phyloP scores from a whole-genome alignment of 768 basidiomycete genomes.

The Dendrothele bispora region DNA sequence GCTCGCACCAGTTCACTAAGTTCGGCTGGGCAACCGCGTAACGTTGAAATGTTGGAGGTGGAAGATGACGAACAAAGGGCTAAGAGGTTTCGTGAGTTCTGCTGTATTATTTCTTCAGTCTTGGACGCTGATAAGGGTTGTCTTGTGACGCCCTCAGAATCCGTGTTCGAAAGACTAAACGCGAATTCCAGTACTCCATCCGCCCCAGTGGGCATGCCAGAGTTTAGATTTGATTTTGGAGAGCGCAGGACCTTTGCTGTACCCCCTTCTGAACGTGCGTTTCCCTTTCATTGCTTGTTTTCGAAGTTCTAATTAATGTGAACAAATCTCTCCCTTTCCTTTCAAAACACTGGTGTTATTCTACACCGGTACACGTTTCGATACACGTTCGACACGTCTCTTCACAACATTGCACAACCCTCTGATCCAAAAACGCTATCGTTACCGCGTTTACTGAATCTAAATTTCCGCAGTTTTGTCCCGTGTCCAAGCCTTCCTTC shows the following conservation, averaged over 20 bases:
- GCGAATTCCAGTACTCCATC: constrained; percentile 15
- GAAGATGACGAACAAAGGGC: constrained; percentile 48
- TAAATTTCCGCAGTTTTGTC: constrained; percentile 50
- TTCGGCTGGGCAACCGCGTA: too few species aligned
- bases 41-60: constrained; percentile 37
- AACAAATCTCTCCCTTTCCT: not conserved
- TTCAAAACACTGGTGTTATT: too few species aligned
- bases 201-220: constrained; percentile 4
- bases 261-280: constrained; percentile 45
- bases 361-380: too few species aligned
- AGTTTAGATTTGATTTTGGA: constrained; percentile 33
- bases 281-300: not conserved
- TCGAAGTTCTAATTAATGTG: not conserved
- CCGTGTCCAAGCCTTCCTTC: constrained; percentile 67
- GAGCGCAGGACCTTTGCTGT: constrained; percentile 34
- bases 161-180: constrained; percentile 41
- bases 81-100: constrained; percentile 37
- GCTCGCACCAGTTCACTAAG: too few species aligned
- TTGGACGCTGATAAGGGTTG: not conserved
- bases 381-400: too few species aligned
- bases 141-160: constrained; percentile 26
- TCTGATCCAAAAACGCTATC: constrained; percentile 1
- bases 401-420: not conserved
- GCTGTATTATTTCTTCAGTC: constrained; percentile 5
- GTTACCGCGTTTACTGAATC: not conserved